Evolutionary conservation across 2,329 filamentous ascomycete genomes (phyloP).

Genomic region (Xylaria sp.): DNA sequence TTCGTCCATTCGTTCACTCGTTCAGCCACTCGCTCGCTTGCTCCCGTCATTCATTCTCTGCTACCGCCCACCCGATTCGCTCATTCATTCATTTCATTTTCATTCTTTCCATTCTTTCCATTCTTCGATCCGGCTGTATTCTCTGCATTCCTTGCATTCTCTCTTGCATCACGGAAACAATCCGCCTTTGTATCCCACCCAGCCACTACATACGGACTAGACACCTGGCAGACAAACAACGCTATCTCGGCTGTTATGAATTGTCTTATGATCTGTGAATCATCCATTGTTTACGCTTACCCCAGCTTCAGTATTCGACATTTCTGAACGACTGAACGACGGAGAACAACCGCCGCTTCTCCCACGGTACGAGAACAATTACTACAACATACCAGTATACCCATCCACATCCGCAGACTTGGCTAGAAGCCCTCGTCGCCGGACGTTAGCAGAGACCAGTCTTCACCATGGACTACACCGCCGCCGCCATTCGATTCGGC

Average conservation of each 20-base stretch:
- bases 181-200: not conserved
- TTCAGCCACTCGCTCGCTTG: not conserved
- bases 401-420: not conserved
- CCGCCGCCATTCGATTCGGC: constrained; percentile 14
- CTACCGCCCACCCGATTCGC: not conserved
- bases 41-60: not conserved
- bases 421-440: not conserved
- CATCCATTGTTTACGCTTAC: constrained; percentile 3
- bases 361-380: not conserved
- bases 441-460: not conserved
- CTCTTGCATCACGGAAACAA: not conserved
- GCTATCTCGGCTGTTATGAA: not conserved
- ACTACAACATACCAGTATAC: not conserved
- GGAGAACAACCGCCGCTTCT: not conserved
- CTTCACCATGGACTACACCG: constrained; percentile 13
- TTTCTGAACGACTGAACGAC: not conserved
- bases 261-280: not conserved
- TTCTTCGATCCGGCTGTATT: not conserved
- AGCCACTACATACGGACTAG: not conserved
- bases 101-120: constrained; percentile 3
- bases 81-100: not conserved
- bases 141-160: not conserved
- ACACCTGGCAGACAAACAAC: not conserved
- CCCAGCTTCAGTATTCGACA: not conserved
- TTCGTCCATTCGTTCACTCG: not conserved